phyloP scores from a whole-genome alignment of 179 eudicot species.

The Beta macrorhiza region DNA sequence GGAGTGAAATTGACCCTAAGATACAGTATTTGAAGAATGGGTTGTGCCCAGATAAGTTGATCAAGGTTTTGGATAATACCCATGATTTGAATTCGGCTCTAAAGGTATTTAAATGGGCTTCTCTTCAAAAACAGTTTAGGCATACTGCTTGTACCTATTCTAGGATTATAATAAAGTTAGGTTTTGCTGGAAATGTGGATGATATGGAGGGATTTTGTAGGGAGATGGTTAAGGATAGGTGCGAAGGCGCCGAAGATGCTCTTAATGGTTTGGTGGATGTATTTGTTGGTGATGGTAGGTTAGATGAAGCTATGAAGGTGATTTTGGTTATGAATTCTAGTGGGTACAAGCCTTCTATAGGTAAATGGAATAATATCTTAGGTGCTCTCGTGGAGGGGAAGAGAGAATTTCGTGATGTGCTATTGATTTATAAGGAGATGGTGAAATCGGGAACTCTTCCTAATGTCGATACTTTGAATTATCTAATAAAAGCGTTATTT shows the following conservation, averaged over 20 bases:
- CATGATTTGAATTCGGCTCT: constrained; percentile 56
- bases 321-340: constrained; percentile 38
- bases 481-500: constrained; percentile 54
- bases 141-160: constrained; percentile 55
- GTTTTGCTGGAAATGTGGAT: constrained; percentile 56
- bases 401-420: constrained; percentile 47
- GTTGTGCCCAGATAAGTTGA: constrained; percentile 52
- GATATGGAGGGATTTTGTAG: constrained; percentile 60
- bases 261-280: constrained; percentile 40
- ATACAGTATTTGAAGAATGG: constrained; percentile 44
- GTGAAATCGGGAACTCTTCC: constrained; percentile 60
- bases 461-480: constrained; percentile 54
- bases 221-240: constrained; percentile 56
- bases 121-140: constrained; percentile 52
- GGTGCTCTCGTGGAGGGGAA: constrained; percentile 51
- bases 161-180: constrained; percentile 50
- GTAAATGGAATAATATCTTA: constrained; percentile 44
- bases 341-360: constrained; percentile 42
- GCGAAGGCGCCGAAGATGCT: constrained; percentile 38
- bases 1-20: constrained; percentile 35
- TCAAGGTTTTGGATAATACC: constrained; percentile 47
- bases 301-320: constrained; percentile 51
- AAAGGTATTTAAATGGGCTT: constrained; percentile 68
- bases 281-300: constrained; percentile 45
- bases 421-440: constrained; percentile 71